Conservation (phyloP, 1,284 basidiomycete genomes). For the Lignosus rhinocerotis region DNA sequence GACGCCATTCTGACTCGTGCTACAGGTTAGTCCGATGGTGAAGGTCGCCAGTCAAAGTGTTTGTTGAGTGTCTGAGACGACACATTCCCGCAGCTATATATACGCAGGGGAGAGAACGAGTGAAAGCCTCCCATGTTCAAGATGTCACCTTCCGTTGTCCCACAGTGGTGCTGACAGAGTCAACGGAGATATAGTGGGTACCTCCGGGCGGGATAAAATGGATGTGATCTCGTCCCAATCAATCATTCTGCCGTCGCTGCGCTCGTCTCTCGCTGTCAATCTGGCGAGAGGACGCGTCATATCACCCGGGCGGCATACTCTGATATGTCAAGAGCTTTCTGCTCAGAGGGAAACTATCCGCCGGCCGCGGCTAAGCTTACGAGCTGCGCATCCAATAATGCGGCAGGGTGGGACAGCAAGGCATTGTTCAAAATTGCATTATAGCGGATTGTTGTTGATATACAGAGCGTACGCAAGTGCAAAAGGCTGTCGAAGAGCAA, state of each 20-base stretch:
- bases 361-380: no score
- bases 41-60: not conserved
- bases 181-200: no score
- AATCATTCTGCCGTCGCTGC: no score
- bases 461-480: constrained; percentile 5
- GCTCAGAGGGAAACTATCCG: no score
- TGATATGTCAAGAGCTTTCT: no score
- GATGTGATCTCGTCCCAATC: no score
- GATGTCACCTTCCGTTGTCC: not conserved
- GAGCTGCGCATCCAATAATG: no score
- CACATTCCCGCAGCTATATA: not conserved
- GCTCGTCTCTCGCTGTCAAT: not conserved
- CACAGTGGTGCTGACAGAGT: not conserved
- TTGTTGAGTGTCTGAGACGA: not conserved
- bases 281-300: not conserved
- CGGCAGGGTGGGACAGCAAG: not conserved
- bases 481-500: not conserved
- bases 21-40: not conserved
- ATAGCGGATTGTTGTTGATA: constrained; percentile 3
- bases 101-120: not conserved
- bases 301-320: not conserved
- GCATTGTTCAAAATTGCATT: not conserved
- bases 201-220: not conserved
- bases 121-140: no score
- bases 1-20: constrained; percentile 9